These are phyloP conservation scores for Colletotrichum musicola DNA, from an alignment of 2,329 filamentous ascomycete species.

Conservation along the genomic window DNA sequence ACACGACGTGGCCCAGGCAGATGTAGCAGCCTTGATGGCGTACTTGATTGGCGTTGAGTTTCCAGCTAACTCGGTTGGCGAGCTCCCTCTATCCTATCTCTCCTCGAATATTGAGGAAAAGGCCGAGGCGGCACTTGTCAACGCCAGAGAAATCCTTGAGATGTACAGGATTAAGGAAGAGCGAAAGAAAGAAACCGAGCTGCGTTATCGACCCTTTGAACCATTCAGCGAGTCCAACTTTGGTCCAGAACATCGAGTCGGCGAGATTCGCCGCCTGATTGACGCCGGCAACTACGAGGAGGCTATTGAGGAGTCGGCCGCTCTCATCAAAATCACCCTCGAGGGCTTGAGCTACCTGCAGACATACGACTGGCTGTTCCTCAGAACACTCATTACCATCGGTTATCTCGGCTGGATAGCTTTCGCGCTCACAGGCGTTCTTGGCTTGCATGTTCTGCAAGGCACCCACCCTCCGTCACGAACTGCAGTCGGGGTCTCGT, in stretches of 20 bases:
- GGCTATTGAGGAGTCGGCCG: slow-evolving; percentile 82
- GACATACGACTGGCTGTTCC: slow-evolving; percentile 98
- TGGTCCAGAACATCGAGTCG: slow-evolving; percentile 75
- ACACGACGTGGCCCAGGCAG: slow-evolving; percentile 93
- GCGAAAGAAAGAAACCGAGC: slow-evolving; percentile 79
- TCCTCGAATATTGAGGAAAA: slow-evolving; percentile 80
- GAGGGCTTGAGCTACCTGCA: slow-evolving; percentile 93
- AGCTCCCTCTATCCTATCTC: slow-evolving; percentile 87
- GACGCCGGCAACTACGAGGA: slow-evolving; percentile 74
- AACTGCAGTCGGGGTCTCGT: slow-evolving; percentile 67
- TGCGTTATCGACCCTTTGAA: slow-evolving; percentile 83
- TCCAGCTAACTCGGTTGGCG: slow-evolving; percentile 95
- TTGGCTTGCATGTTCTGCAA: slow-evolving; percentile 88
- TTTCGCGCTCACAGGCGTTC: slow-evolving; percentile 88
- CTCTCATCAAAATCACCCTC: slow-evolving; percentile 81
- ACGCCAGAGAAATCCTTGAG: slow-evolving; percentile 88
- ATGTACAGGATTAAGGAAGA: slow-evolving; percentile 97
- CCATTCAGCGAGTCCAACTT: slow-evolving; percentile 74
- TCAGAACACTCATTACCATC: slow-evolving; percentile 86
- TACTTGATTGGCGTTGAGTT: slow-evolving; percentile 90
- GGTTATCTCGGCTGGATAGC: slow-evolving; percentile 97
- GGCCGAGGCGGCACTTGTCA: slow-evolving; percentile 85
- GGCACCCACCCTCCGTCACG: slow-evolving; percentile 74
- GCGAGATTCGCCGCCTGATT: slow-evolving; percentile 77
- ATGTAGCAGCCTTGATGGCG: slow-evolving; percentile 95